Evolutionary conservation across 164 flowering plant genomes (phyloP).

Genomic region (Vitis cinerea): DNA sequence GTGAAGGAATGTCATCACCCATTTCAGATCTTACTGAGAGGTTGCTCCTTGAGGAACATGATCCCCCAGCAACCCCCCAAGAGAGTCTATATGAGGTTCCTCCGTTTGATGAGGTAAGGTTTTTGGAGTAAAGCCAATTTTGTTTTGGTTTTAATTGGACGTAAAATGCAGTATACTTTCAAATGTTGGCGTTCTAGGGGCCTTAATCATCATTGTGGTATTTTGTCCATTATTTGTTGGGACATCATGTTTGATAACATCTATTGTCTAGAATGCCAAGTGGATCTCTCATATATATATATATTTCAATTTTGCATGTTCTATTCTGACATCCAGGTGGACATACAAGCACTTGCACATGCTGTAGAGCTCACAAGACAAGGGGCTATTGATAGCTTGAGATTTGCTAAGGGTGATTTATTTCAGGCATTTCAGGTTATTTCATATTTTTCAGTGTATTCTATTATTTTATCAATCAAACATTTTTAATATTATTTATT

Average conservation of each 20-base stretch:
- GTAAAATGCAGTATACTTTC: background rate
- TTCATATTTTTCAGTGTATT: background rate
- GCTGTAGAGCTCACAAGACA: slow-evolving; percentile 98
- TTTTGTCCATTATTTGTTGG: background rate
- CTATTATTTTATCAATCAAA: background rate
- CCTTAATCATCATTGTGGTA: background rate
- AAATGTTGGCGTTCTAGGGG: background rate
- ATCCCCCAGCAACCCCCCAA: slow-evolving; percentile 74
- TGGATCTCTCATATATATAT: background rate
- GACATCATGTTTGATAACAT: background rate
- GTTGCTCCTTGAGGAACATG: slow-evolving; percentile 89
- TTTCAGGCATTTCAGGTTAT: slow-evolving; percentile 90
- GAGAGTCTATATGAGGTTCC: slow-evolving; percentile 79
- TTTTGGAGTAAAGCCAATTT: background rate
- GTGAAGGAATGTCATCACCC: slow-evolving; percentile 84
- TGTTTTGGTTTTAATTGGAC: background rate
- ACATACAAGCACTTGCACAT: slow-evolving; percentile 98
- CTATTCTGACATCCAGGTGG: slow-evolving; percentile 56
- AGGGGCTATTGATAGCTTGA: slow-evolving; percentile 93
- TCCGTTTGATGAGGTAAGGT: slow-evolving; percentile 92
- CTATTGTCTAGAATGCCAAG: background rate
- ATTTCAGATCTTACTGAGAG: slow-evolving; percentile 86
- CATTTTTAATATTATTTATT: background rate
- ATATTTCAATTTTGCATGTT: slow-evolving; percentile 1
- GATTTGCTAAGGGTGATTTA: slow-evolving; percentile 84